Conservation (phyloP, 202 grass and related monocot species). For the Panicum virgatum region DNA sequence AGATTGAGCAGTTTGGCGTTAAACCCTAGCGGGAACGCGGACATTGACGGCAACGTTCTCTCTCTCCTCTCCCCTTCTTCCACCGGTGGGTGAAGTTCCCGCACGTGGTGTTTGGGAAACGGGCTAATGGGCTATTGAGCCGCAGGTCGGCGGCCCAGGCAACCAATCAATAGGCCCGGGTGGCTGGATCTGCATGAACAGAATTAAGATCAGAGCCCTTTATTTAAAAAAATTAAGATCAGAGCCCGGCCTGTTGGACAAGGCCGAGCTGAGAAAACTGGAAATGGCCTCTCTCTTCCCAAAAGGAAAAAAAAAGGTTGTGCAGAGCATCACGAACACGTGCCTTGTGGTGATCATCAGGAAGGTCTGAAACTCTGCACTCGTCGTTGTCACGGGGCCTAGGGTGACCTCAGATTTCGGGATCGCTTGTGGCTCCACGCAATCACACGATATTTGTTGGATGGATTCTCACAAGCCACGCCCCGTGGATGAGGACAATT, state of each 20-base stretch:
- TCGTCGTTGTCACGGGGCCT: not conserved
- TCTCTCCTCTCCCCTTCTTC: not conserved
- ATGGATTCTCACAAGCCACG: not conserved
- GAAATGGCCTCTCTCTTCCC: not conserved
- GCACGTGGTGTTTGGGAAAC: not conserved
- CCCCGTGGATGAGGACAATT: not conserved
- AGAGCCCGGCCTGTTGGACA: not conserved
- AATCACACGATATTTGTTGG: conserved; percentile 18
- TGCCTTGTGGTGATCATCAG: not conserved
- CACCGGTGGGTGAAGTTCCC: not conserved
- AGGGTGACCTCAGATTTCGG: not conserved
- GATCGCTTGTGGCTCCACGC: not conserved
- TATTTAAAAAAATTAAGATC: too few relatives aligned
- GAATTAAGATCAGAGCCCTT: too few relatives aligned
- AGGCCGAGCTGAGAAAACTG: not conserved
- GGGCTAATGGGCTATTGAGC: not conserved
- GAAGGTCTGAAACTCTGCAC: too few relatives aligned
- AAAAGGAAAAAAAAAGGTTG: not conserved
- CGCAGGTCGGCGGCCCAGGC: not conserved
- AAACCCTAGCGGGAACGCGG: conserved; percentile 50
- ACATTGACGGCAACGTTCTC: conserved; percentile 28
- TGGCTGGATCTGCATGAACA: too few relatives aligned
- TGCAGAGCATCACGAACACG: not conserved
- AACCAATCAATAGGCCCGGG: not conserved
- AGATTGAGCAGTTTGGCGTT: conserved; percentile 19